Conservation (phyloP, 2,329 filamentous ascomycete genomes). For the Neofusicoccum laricinum region DNA sequence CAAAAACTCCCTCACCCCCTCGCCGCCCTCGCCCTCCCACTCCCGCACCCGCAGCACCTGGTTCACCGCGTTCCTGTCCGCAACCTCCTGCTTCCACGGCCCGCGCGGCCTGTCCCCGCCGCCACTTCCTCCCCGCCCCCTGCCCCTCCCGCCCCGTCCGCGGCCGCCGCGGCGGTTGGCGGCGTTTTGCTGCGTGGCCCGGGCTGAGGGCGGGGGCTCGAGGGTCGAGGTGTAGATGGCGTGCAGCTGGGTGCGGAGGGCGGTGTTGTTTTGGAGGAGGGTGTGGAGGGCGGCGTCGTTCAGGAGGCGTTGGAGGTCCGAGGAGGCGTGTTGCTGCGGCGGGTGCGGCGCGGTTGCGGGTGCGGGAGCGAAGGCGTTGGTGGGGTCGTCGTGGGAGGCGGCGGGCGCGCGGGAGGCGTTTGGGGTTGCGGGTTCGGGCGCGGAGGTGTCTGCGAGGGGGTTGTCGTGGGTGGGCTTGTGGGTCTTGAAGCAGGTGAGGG, state of each 20-base stretch:
- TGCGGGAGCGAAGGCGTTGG: not conserved
- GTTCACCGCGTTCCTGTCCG: not conserved
- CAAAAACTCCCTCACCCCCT: slow-evolving; percentile 14
- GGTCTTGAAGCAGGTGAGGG: slow-evolving; percentile 12
- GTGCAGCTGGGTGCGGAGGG: not conserved
- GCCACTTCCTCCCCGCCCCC: not conserved
- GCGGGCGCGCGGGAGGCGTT: not conserved
- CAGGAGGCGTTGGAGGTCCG: not conserved
- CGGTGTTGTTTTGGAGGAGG: slow-evolving; percentile 1
- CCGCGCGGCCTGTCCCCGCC: not conserved
- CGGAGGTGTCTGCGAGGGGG: not conserved
- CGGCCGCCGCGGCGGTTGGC: not conserved
- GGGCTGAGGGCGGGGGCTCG: not conserved
- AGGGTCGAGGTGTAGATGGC: slow-evolving; percentile 11
- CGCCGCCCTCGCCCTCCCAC: not conserved
- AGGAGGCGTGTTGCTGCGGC: not conserved
- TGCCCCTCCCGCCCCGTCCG: not conserved
- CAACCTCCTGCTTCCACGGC: slow-evolving; percentile 10
- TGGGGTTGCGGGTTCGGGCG: not conserved
- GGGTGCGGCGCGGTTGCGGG: not conserved
- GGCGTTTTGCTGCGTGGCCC: not conserved
- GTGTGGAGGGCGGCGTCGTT: not conserved
- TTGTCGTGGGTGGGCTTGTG: slow-evolving; percentile 11
- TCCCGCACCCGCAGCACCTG: not conserved
- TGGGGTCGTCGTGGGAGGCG: not conserved